Percentiles rank a stretch among this genome's conserved stretches.
These are phyloP conservation scores for Syzygium jambos DNA, from an alignment of 345 rosid species.

Conservation along the genomic window DNA sequence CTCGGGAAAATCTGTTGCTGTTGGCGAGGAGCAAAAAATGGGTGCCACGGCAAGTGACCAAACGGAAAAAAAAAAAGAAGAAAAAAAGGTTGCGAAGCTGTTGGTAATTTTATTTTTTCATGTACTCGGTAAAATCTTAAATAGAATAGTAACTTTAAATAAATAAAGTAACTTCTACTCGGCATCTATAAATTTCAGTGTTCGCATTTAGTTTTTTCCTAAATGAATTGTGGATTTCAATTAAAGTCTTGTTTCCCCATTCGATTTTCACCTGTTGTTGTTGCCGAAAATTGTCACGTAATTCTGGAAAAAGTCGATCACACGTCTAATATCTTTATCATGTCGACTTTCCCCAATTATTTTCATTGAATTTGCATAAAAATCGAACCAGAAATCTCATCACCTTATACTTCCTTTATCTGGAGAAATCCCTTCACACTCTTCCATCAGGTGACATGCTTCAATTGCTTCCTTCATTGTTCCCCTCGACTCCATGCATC, in stretches of 20 bases:
- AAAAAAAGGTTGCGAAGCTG: too few relatives aligned
- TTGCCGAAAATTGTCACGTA: background rate
- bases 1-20: background rate
- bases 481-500: too few relatives aligned
- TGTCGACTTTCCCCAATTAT: too few relatives aligned
- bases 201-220: too few relatives aligned
- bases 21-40: accelerated
- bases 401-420: constrained; percentile 1
- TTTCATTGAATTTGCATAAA: too few relatives aligned
- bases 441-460: background rate
- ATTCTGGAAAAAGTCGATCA: background rate
- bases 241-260: background rate
- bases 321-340: background rate
- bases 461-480: constrained; percentile 8
- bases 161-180: too few relatives aligned
- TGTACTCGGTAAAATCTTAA: accelerated
- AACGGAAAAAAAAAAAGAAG: too few relatives aligned
- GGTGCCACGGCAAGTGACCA: too few relatives aligned
- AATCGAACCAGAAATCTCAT: background rate
- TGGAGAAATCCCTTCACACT: background rate
- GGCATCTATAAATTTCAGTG: too few relatives aligned
- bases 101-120: too few relatives aligned
- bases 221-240: background rate
- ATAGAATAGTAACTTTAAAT: background rate
- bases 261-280: accelerated